Conservation (phyloP, 805 yeast genomes). For the Kluyveromyces aestuarii region DNA sequence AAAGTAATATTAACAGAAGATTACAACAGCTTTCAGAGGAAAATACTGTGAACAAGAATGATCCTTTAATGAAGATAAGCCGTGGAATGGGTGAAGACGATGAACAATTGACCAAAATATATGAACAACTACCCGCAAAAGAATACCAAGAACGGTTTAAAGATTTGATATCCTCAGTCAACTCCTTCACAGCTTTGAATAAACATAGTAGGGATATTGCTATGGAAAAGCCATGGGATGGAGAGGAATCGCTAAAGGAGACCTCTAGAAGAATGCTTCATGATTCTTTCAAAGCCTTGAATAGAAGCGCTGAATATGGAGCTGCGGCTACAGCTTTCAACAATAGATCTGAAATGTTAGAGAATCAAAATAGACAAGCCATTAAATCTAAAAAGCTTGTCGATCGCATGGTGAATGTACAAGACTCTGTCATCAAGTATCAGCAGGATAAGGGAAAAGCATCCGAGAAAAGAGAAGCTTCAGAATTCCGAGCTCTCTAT, state of each 20-base stretch:
- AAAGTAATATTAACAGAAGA: conserved; percentile 19
- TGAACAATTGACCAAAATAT: conserved; percentile 16
- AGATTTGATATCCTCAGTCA: conserved; percentile 32
- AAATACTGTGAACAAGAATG: conserved; percentile 15
- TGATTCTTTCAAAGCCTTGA: conserved; percentile 31
- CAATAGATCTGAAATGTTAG: conserved; percentile 4
- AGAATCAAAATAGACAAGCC: conserved; percentile 12
- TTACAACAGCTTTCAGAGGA: conserved; percentile 19
- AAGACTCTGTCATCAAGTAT: conserved; percentile 60
- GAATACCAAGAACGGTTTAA: conserved; percentile 34
- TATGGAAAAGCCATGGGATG: conserved; percentile 47
- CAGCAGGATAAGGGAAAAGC: conserved; percentile 29
- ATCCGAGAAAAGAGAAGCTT: conserved; percentile 34
- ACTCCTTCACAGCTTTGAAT: conserved; percentile 37
- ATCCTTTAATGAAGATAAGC: conserved; percentile 15
- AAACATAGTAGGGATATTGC: conserved; percentile 42
- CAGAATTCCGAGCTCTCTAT: conserved; percentile 47
- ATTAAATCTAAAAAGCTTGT: conserved; percentile 16
- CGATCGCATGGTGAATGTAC: conserved; percentile 46
- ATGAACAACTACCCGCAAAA: conserved; percentile 24
- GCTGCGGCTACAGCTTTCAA: conserved; percentile 10
- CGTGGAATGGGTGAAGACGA: conserved; percentile 19
- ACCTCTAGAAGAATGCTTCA: conserved; percentile 45
- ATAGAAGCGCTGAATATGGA: conserved; percentile 5
- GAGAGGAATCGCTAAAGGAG: conserved; percentile 40